Base-by-base conservation (phyloP, 2,329 filamentous ascomycete species). In the Diplodia corticola region DNA sequence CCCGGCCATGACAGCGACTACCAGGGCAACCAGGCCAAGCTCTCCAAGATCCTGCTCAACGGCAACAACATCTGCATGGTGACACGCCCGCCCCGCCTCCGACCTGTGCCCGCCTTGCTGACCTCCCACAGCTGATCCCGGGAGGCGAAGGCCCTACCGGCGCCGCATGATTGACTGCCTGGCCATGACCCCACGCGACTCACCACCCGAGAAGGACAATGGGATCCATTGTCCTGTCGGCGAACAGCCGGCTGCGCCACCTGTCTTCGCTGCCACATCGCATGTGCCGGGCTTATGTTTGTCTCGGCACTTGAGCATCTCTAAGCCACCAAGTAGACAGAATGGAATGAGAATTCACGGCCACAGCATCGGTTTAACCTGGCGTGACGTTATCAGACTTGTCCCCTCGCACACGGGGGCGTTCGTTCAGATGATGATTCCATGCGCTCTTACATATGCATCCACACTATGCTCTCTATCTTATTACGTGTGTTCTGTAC, bases 11-110 rank as follows among this genome's bases (percentile, higher is more conserved):
- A 26, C 69, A 98, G 94, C 77, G 95, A 99, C 80, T 96, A 96
- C 80, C 89, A 89, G 5, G 94, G 94, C 68, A 88, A 90, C 73
- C 90, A 94, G 79, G 91, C 89, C 53, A 96, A 96, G 79, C 86
- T 99, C 48, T 86, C 93, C 61, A 98, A 98, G 84, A 97, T 99
- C 68, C 81, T 99, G 49, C 83, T 99, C 46, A 99, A 99, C 75
- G 95, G 95, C 66, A 99, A 99, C 82, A 98, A 98, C 75, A 92
- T 99, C 70, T 98, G 94, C 91, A 99, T 99, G 95, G 95, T 97
- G 85, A 65, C 33, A 28, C 28, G 15, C 44, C 30, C 15, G 10
- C 17, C 17, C n/a, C 30, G 33, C 54, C 24, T 28, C 1, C 17
- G 37, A 33, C 30, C 5, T 20, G 37, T 3, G 9, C 17, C 37